A percentile compares a stretch with the other conserved stretches of the same genome.
phyloP scores from a whole-genome alignment of 331 rosid genomes.

The Dryas integrifolia region DNA sequence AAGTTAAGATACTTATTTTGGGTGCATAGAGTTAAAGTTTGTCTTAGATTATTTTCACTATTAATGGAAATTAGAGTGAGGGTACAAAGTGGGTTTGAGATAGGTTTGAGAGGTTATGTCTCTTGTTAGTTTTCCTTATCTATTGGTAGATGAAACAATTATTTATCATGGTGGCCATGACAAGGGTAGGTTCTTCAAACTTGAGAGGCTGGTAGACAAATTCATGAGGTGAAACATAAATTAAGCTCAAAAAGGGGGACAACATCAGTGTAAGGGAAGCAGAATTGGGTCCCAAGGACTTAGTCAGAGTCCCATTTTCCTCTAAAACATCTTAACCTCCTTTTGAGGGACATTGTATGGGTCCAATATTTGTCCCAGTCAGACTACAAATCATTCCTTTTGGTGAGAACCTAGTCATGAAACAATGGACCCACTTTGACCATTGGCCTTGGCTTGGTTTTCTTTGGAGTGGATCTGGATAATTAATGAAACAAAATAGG shows the following conservation, averaged over 20 bases:
- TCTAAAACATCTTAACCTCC: conserved; percentile 10
- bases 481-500: neutral
- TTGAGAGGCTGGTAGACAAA: conserved; percentile 23
- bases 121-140: neutral
- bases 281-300: conserved; percentile 18
- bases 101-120: neutral
- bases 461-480: neutral
- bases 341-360: conserved; percentile 22
- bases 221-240: conserved; percentile 11
- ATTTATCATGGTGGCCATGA: neutral
- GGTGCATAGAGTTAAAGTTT: no score
- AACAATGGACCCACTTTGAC: conserved; percentile 38
- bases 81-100: neutral
- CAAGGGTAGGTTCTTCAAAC: neutral
- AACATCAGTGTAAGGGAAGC: conserved; percentile 10
- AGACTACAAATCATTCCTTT: conserved; percentile 7
- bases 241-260: conserved; percentile 30
- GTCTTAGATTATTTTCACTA: no score
- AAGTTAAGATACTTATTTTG: no score
- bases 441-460: conserved; percentile 28
- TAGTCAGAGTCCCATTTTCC: conserved; percentile 11
- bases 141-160: neutral
- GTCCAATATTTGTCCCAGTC: conserved; percentile 27
- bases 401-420: conserved; percentile 33
- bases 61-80: neutral